Percentiles rank a stretch among this genome's conserved stretches.
Evolutionary conservation across 2,329 filamentous ascomycete genomes (phyloP).

Genomic region (Pestalotiopsis sp.): DNA sequence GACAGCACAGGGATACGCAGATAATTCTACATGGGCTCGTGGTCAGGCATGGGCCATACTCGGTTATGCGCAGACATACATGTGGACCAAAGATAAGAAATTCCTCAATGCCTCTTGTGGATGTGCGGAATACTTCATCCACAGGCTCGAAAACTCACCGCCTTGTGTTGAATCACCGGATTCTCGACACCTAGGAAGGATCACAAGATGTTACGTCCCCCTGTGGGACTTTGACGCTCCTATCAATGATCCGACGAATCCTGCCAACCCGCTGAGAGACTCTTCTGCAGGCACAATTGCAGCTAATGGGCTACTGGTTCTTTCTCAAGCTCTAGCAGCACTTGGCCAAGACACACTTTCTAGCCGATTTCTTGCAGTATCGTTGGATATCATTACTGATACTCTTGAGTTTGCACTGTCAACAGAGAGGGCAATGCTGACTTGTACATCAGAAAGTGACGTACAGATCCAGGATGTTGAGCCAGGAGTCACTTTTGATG

Average conservation of each 20-base stretch:
- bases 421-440: conserved; percentile 22
- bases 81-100: conserved; percentile 43
- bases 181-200: neutral
- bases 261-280: conserved; percentile 30
- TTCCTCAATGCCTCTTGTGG: conserved; percentile 46
- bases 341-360: conserved; percentile 8
- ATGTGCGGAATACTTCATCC: conserved; percentile 49
- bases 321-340: conserved; percentile 20
- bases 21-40: conserved; percentile 48
- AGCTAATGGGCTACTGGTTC: conserved; percentile 28
- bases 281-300: conserved; percentile 31
- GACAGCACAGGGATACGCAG: conserved; percentile 48
- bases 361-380: conserved; percentile 12
- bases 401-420: conserved; percentile 23
- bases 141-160: conserved; percentile 32
- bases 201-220: conserved; percentile 27
- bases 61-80: conserved; percentile 50
- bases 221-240: conserved; percentile 53
- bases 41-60: conserved; percentile 52
- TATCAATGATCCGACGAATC: conserved; percentile 22
- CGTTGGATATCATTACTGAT: conserved; percentile 19
- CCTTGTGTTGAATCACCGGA: conserved; percentile 28
- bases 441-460: neutral
- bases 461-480: conserved; percentile 13
- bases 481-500: conserved; percentile 25